Base-by-base conservation (phyloP, 1,284 basidiomycete species). In the Amylostereum areolatum region DNA sequence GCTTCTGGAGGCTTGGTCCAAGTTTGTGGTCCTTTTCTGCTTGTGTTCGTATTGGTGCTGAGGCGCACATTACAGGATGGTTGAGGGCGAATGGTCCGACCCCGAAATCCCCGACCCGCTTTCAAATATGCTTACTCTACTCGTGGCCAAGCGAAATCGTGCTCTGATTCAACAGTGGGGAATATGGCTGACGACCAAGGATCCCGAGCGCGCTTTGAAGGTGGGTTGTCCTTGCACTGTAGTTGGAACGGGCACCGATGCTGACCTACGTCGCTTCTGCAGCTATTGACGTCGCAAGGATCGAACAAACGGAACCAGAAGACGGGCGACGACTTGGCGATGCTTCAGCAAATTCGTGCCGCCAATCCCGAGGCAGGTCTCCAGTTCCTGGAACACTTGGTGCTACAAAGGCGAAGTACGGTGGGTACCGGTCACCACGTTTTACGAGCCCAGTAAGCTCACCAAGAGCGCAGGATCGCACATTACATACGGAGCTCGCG, bases 301-400 rank as follows among this genome's bases (percentile, higher is more conserved):
- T 60, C 70, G 3, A 66, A 72, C 3, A 80, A 77, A 61, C 74
- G 78, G 37, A 66, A 67, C 51, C 68, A 74, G 45, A 72, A 69
- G 55, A 63, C 69, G 10, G 75, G 78, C 43, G 84, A 88, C 44
- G 87, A 89, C 50, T 56, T 78, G 2, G 59, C 61, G 0, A 64
- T 85, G 41, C 65, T 80, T 52, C 77, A 74, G 57, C 80, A 78
- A 59, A 80, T 82, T 45, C 75, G 66, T 52, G 75, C 67, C 33
- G 72, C 81, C 3, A 81, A 80, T 57, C 71, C 74, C 2, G 66
- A 66, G 11, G 82, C 81, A 1, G 90, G 81, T 3, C 70, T 78
- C 37, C 75, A 78, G 49, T 94, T 84, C 60, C 71, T 97, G 5
- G 92, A 96, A 59, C 80, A 89, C 61, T 70, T 93, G 1, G 83